Evolutionary conservation across 345 rosid species (phyloP), one percentile per base, ranked within the genome.

Genomic region (Murraya koenigii): DNA sequence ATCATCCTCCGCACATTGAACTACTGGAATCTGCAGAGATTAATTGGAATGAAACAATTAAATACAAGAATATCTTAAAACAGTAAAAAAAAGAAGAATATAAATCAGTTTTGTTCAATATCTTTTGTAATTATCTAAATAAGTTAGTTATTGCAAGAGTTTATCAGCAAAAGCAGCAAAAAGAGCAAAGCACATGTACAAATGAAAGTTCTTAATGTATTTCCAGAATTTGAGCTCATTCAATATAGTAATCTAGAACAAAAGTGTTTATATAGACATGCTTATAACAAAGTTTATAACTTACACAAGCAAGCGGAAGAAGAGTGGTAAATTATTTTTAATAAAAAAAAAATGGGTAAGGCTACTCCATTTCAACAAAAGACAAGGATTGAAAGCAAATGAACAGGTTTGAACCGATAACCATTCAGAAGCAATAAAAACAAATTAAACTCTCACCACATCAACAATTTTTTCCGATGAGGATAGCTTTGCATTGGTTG

Each of bases 1-100:
- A 70, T 89, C 93, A 23, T 88, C 92, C 17, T 88, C 93, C 36
- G 98, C 84, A 76, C 87, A 85, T 75, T 80, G 87, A 81, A 96
- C 90, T 56, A 88, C 78, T 68, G 91, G 90, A 86, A 94, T 71
- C 99, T 96, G 86, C 84, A 87, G 55, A 39, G 32, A 81, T 61
- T 47, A 77, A 60, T 56, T 62, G 52, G 74, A 79, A 62, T 70
- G 35, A 54, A 77, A 54, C 55, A 33, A 38, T 44, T 13, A 59
- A 32, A 47, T 55, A 49, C 59, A 55, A 20, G 60, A 19, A 17
- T 55, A 13, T 66, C 35, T 23, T 38, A 22, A 36, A 35, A 72
- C 7, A 7, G 7, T 58, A 4, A 36, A 6, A 17, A 9, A n/a
- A 49, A 26, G 22, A 26, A 10, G 66, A 35, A 58, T 26, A 17